These are phyloP conservation scores for Aspergillus transmontanensis DNA, from an alignment of 2,329 filamentous ascomycete species.

Conservation along the genomic window DNA sequence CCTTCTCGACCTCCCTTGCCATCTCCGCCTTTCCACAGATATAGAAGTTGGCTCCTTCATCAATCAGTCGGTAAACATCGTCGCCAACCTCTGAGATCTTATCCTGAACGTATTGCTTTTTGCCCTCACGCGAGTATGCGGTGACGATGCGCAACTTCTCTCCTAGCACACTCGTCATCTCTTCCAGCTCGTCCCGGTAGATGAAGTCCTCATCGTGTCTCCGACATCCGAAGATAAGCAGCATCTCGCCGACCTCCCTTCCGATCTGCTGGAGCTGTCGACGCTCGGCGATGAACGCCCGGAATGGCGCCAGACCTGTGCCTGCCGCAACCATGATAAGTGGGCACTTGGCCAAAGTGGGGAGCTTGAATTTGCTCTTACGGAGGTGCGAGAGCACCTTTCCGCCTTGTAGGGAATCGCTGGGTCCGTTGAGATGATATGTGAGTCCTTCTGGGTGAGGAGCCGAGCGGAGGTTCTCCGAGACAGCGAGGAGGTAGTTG, in stretches of 20 bases:
- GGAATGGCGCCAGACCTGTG: constrained; percentile 54
- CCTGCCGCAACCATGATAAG: constrained; percentile 58
- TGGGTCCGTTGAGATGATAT: constrained; percentile 79
- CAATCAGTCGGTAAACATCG: constrained; percentile 37
- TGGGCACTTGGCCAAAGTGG: constrained; percentile 48
- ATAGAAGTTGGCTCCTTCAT: constrained; percentile 44
- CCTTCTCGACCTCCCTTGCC: constrained; percentile 48
- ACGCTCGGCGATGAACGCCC: constrained; percentile 47
- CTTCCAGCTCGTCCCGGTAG: constrained; percentile 35
- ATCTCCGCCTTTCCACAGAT: constrained; percentile 41
- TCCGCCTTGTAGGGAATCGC: constrained; percentile 88
- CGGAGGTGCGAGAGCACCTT: constrained; percentile 89
- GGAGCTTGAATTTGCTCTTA: constrained; percentile 95
- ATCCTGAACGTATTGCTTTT: constrained; percentile 43
- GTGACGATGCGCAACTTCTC: constrained; percentile 24
- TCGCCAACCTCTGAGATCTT: constrained; percentile 32
- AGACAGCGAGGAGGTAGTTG: constrained; percentile 80
- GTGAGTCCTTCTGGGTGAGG: constrained; percentile 76
- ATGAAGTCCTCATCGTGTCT: constrained; percentile 40
- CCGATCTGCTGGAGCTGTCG: constrained; percentile 38
- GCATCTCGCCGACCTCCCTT: constrained; percentile 38
- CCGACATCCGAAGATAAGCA: constrained; percentile 49
- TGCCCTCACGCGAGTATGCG: constrained; percentile 31
- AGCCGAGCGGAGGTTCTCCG: constrained; percentile 60
- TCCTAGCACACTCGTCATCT: constrained; percentile 22